A percentile compares a stretch with the other conserved stretches of the same genome.
These are phyloP conservation scores for Lophiotrema nucula DNA, from an alignment of 495 filamentous ascomycete genomes.

Conservation along the genomic window DNA sequence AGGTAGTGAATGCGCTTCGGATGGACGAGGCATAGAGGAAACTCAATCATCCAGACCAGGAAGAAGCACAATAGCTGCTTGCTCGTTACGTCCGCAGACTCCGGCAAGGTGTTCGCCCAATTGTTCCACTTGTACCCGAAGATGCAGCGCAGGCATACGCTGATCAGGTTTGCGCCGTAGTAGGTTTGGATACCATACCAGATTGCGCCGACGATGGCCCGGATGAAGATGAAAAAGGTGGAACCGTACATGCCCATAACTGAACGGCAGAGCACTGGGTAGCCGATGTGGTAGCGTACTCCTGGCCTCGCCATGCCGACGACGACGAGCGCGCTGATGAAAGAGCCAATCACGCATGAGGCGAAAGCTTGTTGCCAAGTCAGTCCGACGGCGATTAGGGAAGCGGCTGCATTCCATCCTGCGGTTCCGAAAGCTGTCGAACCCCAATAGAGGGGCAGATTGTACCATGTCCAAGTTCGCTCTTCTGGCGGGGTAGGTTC, in stretches of 20 bases:
- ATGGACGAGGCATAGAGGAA: conserved; percentile 13
- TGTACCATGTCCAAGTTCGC: conserved; percentile 19
- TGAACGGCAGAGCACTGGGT: conserved; percentile 4
- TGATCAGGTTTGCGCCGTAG: conserved; percentile 7
- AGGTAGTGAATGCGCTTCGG: conserved; percentile 12
- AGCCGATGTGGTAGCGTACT: conserved; percentile 15
- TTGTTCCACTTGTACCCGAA: conserved; percentile 15
- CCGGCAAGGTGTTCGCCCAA: conserved; percentile 3
- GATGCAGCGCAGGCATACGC: conserved; percentile 9
- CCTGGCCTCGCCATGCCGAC: conserved; percentile 4
- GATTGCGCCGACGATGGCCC: conserved; percentile 7
- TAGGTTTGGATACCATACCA: conserved; percentile 15
- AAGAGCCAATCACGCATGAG: conserved; percentile 11
- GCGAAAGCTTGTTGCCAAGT: conserved; percentile 15
- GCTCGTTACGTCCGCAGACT: conserved; percentile 4
- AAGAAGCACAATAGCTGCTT: conserved; percentile 11
- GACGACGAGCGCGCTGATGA: conserved; percentile 11
- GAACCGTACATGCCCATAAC: conserved; percentile 20
- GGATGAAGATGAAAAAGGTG: conserved; percentile 17
- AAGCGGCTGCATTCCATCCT: conserved; percentile 12
- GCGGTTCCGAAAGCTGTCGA: conserved; percentile 10
- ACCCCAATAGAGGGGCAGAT: conserved; percentile 5
- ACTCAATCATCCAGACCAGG: conserved; percentile 15
- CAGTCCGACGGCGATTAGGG: conserved; percentile 6
- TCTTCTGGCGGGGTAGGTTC: conserved; percentile 8